Evolutionary conservation across 345 rosid genomes (phyloP).

Genomic region (Salix purpurea): DNA sequence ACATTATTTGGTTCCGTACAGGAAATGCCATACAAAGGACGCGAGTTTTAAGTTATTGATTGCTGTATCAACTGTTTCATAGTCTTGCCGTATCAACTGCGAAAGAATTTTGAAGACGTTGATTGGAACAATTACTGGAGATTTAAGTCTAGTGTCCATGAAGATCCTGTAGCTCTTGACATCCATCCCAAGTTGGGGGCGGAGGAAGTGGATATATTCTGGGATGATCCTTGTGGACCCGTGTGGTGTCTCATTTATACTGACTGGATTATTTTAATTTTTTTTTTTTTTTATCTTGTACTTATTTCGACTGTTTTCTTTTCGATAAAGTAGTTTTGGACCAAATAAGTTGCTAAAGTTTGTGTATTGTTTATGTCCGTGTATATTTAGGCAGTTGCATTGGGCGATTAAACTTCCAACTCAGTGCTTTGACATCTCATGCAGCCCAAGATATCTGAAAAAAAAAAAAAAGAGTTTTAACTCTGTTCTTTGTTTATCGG

Average conservation of each 20-base stretch:
- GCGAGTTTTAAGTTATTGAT: constrained; percentile 38
- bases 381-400: background rate
- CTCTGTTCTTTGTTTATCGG: too few species aligned
- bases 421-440: background rate
- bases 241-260: constrained; percentile 19
- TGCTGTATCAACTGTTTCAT: constrained; percentile 16
- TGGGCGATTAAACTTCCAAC: background rate
- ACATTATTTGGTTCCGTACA: constrained; percentile 20
- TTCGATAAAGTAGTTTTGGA: background rate
- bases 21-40: constrained; percentile 70
- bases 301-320: background rate
- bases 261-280: background rate
- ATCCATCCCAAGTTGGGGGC: background rate
- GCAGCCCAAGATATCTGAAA: background rate
- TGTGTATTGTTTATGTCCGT: background rate
- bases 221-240: constrained; percentile 18
- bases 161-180: background rate
- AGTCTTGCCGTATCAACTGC: background rate
- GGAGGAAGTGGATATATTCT: constrained; percentile 7
- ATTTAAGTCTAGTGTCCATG: constrained; percentile 4
- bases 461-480: too few species aligned
- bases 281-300: background rate
- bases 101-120: background rate
- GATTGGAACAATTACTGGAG: constrained; percentile 12
- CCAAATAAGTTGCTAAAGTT: background rate